Evolutionary conservation across 192 early-diverging fungal genomes (phyloP).

Genomic region (Geranomyces variabilis): DNA sequence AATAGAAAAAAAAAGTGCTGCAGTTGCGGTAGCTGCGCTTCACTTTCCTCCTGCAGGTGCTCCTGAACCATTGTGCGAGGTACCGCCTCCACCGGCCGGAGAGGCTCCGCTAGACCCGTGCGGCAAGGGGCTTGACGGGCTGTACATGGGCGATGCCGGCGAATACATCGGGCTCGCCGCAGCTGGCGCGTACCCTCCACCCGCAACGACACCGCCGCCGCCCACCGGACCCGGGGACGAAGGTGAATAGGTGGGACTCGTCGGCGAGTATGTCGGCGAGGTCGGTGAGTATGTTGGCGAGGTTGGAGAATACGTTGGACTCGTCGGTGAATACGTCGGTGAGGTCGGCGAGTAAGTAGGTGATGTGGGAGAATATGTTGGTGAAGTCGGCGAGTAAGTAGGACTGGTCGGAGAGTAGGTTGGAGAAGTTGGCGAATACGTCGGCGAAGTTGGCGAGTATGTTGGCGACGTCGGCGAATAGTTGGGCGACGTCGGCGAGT

Average conservation of each 20-base stretch:
- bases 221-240: constrained; percentile 54
- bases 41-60: background rate
- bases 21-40: too few species aligned
- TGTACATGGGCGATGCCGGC: constrained; percentile 71
- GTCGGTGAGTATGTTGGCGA: constrained; percentile 80
- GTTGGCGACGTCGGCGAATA: constrained; percentile 79
- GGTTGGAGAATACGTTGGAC: constrained; percentile 74
- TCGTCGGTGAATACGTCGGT: constrained; percentile 72
- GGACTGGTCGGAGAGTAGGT: constrained; percentile 67
- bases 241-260: constrained; percentile 74
- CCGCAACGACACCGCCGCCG: constrained; percentile 52
- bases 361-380: constrained; percentile 75
- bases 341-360: constrained; percentile 75
- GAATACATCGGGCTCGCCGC: constrained; percentile 59
- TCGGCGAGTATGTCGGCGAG: constrained; percentile 68
- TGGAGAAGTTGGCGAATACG: constrained; percentile 77
- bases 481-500: constrained; percentile 73
- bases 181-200: constrained; percentile 4
- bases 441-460: constrained; percentile 71
- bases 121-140: constrained; percentile 52
- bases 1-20: too few species aligned
- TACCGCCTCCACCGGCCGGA: background rate
- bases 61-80: background rate
- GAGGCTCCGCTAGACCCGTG: background rate
- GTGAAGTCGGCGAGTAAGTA: constrained; percentile 67